Percentiles rank a stretch among this genome's conserved stretches.
Conservation (phyloP, 345 rosid species). For the Nasturtium officinale region DNA sequence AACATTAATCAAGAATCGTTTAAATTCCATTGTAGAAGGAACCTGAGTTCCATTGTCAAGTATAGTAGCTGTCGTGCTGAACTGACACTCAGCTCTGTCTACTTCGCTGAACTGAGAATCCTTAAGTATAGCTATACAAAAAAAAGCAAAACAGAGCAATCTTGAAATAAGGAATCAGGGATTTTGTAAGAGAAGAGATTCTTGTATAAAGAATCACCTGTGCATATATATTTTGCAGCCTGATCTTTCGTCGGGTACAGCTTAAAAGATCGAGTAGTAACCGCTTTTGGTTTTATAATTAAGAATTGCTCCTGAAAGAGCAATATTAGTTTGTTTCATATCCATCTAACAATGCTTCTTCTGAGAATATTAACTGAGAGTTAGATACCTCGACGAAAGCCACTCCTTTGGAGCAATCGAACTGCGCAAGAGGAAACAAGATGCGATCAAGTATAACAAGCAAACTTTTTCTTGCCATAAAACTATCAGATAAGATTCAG, state of each 20-base stretch:
- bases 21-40: background rate
- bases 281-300: slow-evolving; percentile 74
- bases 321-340: slow-evolving; percentile 20
- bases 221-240: slow-evolving; percentile 75
- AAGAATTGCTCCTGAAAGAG: slow-evolving; percentile 80
- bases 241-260: slow-evolving; percentile 79
- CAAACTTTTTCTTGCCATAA: background rate
- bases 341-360: slow-evolving; percentile 14
- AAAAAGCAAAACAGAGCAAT: slow-evolving; percentile 22
- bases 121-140: slow-evolving; percentile 74
- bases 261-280: slow-evolving; percentile 66
- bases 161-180: background rate
- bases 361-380: background rate
- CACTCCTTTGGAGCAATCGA: slow-evolving; percentile 83
- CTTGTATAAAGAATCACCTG: slow-evolving; percentile 48
- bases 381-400: slow-evolving; percentile 66
- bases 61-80: slow-evolving; percentile 77
- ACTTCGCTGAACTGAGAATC: slow-evolving; percentile 83
- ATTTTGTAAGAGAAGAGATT: background rate
- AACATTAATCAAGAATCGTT: background rate
- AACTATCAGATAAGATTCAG: slow-evolving; percentile 1
- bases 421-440: slow-evolving; percentile 50
- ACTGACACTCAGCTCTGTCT: slow-evolving; percentile 91
- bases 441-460: background rate
- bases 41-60: slow-evolving; percentile 93